Evolutionary conservation across 345 rosid genomes (phyloP), one percentile per base, ranked within the genome.

Genomic region (Populus davidiana): DNA sequence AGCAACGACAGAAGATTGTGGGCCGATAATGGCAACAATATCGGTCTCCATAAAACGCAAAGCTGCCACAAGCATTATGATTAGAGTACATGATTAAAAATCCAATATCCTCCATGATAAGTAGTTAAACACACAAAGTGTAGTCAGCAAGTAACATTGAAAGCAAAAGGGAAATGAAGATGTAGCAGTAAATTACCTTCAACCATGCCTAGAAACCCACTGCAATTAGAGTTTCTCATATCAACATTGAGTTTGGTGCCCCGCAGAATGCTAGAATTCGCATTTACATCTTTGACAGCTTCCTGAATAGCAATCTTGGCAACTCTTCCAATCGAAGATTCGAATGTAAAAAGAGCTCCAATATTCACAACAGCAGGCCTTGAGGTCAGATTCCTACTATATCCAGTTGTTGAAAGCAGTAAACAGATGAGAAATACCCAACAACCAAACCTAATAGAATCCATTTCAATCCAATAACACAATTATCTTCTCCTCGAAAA

Each of bases 201-300:
- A 72, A 90, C 83, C 98, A 95, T 88, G 79, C 97, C 99, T 69
- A 85, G 35, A 82, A 95, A 95, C 62, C 98, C 99, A 31, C 90
- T 95, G 87, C 98, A 89, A 69, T 93, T 90, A 71, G 99, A 71
- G 82, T 86, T 77, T 36, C 81, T 86, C 92, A 86, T 83, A 29
- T 69, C 72, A 52, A 93, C 36, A 18, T 31, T 73, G 73, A 95
- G 87, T 69, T 83, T 77, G 25, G 92, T 87, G 73, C 92, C 93
- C 6, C 17, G 79, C 36, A 95, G 96, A 80, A 95, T 81, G 86
- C 85, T 79, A 0, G 89, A 89, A 73, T 88, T 85, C 67, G 90
- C 83, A 69, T 95, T 95, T 36, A 95, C 93, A 87, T 95, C 99
- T 80, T 92, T 91, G 65, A 91, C 88, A 81, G 99, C 99, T 86